Percentiles rank a stretch among this genome's conserved stretches.
These are phyloP conservation scores for Neonectria faginata DNA, from an alignment of 2,329 filamentous ascomycete species.

Conservation along the genomic window DNA sequence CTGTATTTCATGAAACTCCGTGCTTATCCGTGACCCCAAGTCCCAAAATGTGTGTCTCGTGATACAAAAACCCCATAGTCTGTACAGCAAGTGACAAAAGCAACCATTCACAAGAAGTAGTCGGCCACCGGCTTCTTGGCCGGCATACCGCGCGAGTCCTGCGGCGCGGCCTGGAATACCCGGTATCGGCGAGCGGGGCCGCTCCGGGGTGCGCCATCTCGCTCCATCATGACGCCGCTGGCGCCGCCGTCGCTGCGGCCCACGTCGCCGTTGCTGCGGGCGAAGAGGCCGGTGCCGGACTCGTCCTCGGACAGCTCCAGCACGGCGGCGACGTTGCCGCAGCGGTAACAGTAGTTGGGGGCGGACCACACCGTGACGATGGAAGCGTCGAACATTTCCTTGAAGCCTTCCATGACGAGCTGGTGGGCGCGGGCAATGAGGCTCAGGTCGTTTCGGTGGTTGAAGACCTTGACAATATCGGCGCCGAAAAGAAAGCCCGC, in stretches of 20 bases:
- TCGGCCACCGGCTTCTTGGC: conserved; percentile 98
- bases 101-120: conserved; percentile 79
- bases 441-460: conserved; percentile 91
- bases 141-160: conserved; percentile 96
- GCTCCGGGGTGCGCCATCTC: conserved; percentile 57
- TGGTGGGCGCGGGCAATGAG: conserved; percentile 96
- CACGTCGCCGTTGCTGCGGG: conserved; percentile 78
- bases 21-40: conserved; percentile 40
- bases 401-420: conserved; percentile 99
- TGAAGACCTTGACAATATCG: conserved; percentile 96
- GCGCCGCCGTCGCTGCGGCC: conserved; percentile 65
- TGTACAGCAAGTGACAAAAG: conserved; percentile 20
- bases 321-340: conserved; percentile 95
- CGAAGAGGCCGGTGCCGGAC: conserved; percentile 76
- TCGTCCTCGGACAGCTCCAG: conserved; percentile 92
- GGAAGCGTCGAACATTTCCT: conserved; percentile 96
- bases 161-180: conserved; percentile 95
- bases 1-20: conserved; percentile 39
- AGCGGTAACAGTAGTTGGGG: conserved; percentile 96
- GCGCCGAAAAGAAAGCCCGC: conserved; percentile 96
- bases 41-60: conserved; percentile 31
- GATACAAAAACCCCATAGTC: conserved; percentile 34
- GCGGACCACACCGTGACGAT: conserved; percentile 99
- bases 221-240: conserved; percentile 61
- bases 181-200: conserved; percentile 91